Conservation (phyloP, 257 asterid genomes). For the Petrea volubilis region DNA sequence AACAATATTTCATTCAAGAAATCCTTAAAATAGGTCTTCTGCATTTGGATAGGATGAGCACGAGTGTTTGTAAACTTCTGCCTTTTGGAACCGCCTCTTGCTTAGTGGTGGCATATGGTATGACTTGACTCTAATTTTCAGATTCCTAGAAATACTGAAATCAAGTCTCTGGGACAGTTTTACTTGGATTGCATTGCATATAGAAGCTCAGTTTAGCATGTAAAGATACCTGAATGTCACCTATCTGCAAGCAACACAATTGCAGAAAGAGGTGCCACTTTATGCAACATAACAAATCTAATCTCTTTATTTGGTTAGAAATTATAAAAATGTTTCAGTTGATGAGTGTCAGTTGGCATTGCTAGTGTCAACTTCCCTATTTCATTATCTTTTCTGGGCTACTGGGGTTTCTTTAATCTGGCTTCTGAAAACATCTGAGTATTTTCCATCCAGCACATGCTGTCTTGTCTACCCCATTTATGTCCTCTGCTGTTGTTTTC, state of each 20-base stretch:
- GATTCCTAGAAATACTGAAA: background rate
- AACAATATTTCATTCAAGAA: background rate
- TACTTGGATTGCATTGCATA: background rate
- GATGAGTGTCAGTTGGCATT: background rate
- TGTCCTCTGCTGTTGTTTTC: background rate
- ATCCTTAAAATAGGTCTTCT: background rate
- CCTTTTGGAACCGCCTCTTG: background rate
- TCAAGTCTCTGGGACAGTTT: background rate
- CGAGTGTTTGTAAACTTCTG: background rate
- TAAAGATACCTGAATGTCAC: no score
- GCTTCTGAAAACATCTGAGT: background rate
- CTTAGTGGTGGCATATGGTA: background rate
- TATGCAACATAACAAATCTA: no score
- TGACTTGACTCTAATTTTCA: background rate
- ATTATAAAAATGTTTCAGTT: no score
- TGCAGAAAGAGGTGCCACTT: no score
- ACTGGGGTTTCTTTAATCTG: no score
- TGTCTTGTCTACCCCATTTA: background rate
- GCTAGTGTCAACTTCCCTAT: no score
- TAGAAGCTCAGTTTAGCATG: background rate
- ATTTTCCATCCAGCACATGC: background rate
- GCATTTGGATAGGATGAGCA: background rate
- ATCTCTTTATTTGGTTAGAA: no score
- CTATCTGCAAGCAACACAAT: no score
- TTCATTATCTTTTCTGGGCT: no score